Conservation (phyloP, 2,329 filamentous ascomycete genomes). For the Scortechinia acanthostroma region DNA sequence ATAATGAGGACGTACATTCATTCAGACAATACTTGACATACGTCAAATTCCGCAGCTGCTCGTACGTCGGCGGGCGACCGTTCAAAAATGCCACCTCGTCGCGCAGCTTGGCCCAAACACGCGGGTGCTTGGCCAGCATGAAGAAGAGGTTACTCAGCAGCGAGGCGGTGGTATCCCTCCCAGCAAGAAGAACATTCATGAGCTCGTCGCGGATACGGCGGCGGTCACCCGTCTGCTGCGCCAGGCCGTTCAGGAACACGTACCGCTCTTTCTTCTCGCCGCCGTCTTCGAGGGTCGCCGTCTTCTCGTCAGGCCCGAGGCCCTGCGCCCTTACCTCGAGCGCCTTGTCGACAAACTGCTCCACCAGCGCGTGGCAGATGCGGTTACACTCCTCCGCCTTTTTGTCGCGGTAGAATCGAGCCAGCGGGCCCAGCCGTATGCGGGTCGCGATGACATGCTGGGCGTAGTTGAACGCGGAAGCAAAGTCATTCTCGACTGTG, state of each 20-base stretch:
- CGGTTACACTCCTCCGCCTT: too few species aligned
- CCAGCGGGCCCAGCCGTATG: too few species aligned
- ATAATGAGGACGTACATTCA: slow-evolving; percentile 33
- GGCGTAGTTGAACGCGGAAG: too few species aligned
- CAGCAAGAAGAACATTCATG: slow-evolving; percentile 25
- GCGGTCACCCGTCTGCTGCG: slow-evolving; percentile 30
- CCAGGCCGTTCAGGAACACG: slow-evolving; percentile 41
- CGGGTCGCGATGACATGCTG: too few species aligned
- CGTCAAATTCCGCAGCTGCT: slow-evolving; percentile 39
- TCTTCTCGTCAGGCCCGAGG: too few species aligned
- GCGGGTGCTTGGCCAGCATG: slow-evolving; percentile 13
- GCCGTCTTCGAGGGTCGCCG: too few species aligned
- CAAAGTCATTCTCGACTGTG: too few species aligned
- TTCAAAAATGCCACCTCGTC: slow-evolving; percentile 11
- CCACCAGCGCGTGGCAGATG: too few species aligned
- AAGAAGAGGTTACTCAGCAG: slow-evolving; percentile 23
- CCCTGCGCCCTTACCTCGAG: too few species aligned
- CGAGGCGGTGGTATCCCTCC: slow-evolving; percentile 29
- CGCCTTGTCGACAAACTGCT: too few species aligned
- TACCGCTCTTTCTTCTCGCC: slow-evolving; percentile 19
- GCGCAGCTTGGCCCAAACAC: slow-evolving; percentile 20
- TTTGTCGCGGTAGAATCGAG: too few species aligned
- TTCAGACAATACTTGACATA: slow-evolving; percentile 49
- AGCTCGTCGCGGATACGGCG: slow-evolving; percentile 24
- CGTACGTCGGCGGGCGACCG: slow-evolving; percentile 26